Evolutionary conservation across 2,329 filamentous ascomycete species (phyloP), one percentile per base, ranked within the genome.

Genomic region (Beauveria pseudobassiana): DNA sequence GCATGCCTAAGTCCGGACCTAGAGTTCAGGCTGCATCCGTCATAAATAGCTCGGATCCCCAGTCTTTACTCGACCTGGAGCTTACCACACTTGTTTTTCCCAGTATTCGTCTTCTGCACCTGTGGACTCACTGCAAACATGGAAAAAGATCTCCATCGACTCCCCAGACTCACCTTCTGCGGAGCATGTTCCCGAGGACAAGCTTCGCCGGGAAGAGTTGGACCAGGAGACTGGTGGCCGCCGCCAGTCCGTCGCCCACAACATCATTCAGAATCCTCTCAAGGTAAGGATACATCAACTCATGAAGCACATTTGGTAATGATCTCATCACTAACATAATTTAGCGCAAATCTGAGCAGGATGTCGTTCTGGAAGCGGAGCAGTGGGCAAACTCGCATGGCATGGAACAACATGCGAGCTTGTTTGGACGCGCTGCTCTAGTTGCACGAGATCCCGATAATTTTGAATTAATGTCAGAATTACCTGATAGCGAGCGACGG

Each of bases 351-450:
- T 77, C 67, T 0, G 69, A 69, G 28, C 46, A 67, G 26, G 65
- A 62, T 5, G 64, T 64, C 45, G 64, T 67, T 22, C 22, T 26
- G 5, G 76, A 83, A 61, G 83, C 82, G 2, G 73, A 76, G 10
- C 68, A 72, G 48, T 86, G 83, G 65, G 83, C 82, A n/a, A 71
- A 72, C 18, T 69, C 76, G 1, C 72, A 82, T 63, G 76, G 75
- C 48, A 72, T 88, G 60, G 68, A 71, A 0, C 79, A 84, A 45
- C 75, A 82, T 62, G 71, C 79, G 1, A 76, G 71, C 74, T 61
- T 75, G 12, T 74, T 76, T 58, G 71, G 69, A n/a, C 72, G 74
- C 18, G 74, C 70, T 16, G 74, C 74, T 5, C 69, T 76, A 8
- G 72, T 76, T 2, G 74, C 75, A 0, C 72, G 73, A 6, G 69